Conservation (phyloP, 176 grass and related monocot genomes). For the Zoysia pacifica region DNA sequence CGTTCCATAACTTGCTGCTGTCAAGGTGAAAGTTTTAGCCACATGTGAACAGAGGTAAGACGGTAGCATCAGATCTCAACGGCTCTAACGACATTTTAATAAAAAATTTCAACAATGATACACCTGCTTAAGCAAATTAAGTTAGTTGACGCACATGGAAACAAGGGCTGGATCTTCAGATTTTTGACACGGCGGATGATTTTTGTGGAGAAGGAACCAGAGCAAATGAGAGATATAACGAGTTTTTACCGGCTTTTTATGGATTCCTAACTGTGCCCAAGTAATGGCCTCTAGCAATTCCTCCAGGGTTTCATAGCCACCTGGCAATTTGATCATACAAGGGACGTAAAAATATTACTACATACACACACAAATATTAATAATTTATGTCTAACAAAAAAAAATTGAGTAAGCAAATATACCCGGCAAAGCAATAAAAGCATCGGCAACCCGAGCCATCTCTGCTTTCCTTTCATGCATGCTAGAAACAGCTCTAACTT, state of each 20-base stretch:
- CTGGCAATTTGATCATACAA: slow-evolving; percentile 7
- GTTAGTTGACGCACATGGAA: slow-evolving; percentile 28
- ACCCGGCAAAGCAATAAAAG: slow-evolving; percentile 96
- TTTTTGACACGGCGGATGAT: background rate
- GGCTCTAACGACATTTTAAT: slow-evolving; percentile 40
- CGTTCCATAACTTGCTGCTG: background rate
- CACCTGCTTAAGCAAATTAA: background rate
- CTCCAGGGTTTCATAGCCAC: slow-evolving; percentile 94
- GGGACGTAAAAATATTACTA: background rate
- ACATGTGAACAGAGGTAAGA: slow-evolving; percentile 22
- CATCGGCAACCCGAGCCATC: slow-evolving; percentile 90
- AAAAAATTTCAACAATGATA: slow-evolving; percentile 21
- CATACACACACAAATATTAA: background rate
- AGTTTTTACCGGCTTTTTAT: slow-evolving; percentile 82
- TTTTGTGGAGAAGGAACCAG: slow-evolving; percentile 4
- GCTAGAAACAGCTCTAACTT: slow-evolving; percentile 81
- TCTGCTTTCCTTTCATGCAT: slow-evolving; percentile 97
- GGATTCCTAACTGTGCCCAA: slow-evolving; percentile 94
- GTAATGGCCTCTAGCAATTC: slow-evolving; percentile 90
- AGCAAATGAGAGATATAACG: background rate
- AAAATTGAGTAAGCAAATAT: background rate
- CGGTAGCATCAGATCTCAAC: slow-evolving; percentile 46
- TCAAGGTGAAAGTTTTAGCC: slow-evolving; percentile 28
- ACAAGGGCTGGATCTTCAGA: slow-evolving; percentile 12
- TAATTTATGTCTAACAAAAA: background rate